These are phyloP conservation scores for Schizosaccharomyces versatilis DNA, from an alignment of 1,139 yeast species.

Conservation along the genomic window DNA sequence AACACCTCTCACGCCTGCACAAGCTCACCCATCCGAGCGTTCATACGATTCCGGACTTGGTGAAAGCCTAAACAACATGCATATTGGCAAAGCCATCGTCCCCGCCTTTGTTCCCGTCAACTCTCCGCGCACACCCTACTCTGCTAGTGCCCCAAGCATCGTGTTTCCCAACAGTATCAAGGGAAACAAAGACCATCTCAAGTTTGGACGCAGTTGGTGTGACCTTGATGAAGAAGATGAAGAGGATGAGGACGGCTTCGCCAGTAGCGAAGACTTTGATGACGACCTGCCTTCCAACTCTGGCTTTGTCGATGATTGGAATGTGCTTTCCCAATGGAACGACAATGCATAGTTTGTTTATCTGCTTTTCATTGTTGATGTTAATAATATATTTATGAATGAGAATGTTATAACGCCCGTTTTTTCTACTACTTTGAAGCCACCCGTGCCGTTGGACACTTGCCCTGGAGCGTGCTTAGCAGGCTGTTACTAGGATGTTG, in stretches of 20 bases:
- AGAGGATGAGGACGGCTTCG: slow-evolving; percentile 15
- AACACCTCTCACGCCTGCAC: not conserved
- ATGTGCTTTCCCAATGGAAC: slow-evolving; percentile 1
- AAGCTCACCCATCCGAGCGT: not conserved
- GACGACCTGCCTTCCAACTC: not conserved
- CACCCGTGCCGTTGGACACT: too few relatives aligned
- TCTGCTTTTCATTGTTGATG: not conserved
- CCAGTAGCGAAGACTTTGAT: not conserved
- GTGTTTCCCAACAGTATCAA: slow-evolving; percentile 10
- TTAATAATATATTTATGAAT: too few relatives aligned
- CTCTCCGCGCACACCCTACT: not conserved
- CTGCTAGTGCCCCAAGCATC: slow-evolving; percentile 9
- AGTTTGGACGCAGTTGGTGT: slow-evolving; percentile 20
- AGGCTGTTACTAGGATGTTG: too few relatives aligned
- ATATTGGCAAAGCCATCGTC: not conserved
- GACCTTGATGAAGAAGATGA: slow-evolving; percentile 18
- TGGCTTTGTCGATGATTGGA: slow-evolving; percentile 1
- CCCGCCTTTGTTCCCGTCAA: not conserved
- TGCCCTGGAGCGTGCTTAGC: too few relatives aligned
- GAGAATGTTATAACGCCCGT: too few relatives aligned
- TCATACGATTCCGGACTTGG: slow-evolving; percentile 1
- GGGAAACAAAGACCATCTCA: slow-evolving; percentile 14
- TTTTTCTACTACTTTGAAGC: too few relatives aligned
- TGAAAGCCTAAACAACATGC: slow-evolving; percentile 1
- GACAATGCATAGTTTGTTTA: not conserved